These are phyloP conservation scores for Protomyces pachydermus DNA, from an alignment of 1,139 yeast genomes.

Conservation along the genomic window DNA sequence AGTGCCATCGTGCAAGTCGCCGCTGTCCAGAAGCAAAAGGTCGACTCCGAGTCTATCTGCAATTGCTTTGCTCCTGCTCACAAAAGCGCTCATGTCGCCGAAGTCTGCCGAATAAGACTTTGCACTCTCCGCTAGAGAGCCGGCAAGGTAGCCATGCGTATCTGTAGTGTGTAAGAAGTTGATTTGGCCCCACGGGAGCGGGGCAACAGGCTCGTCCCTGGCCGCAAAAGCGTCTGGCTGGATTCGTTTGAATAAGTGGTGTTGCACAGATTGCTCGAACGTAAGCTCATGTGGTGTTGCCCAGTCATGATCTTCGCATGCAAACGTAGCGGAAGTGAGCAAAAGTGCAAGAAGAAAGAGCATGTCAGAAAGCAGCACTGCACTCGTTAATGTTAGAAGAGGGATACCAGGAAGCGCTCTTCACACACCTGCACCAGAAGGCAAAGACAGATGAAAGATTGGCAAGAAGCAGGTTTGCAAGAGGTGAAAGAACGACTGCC, in stretches of 20 bases:
- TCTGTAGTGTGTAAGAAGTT: conserved; percentile 92
- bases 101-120: conserved; percentile 70
- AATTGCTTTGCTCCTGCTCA: conserved; percentile 46
- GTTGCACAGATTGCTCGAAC: neutral
- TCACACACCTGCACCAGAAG: too few relatives aligned
- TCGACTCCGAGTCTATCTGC: conserved; percentile 54
- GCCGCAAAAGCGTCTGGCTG: conserved; percentile 10
- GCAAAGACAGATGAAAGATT: too few relatives aligned
- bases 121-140: conserved; percentile 65
- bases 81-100: conserved; percentile 85
- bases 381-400: too few relatives aligned
- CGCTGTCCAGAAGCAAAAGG: conserved; percentile 72
- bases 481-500: too few relatives aligned
- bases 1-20: conserved; percentile 93
- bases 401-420: too few relatives aligned
- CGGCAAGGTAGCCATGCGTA: conserved; percentile 93
- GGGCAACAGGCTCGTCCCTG: neutral
- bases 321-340: neutral
- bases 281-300: neutral
- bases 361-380: neutral
- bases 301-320: neutral
- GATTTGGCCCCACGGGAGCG: conserved; percentile 41
- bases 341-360: neutral
- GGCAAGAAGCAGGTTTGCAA: too few relatives aligned
- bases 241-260: neutral